Evolutionary conservation across 441 rosid genomes (phyloP).

Genomic region (Raphanus hybrid): DNA sequence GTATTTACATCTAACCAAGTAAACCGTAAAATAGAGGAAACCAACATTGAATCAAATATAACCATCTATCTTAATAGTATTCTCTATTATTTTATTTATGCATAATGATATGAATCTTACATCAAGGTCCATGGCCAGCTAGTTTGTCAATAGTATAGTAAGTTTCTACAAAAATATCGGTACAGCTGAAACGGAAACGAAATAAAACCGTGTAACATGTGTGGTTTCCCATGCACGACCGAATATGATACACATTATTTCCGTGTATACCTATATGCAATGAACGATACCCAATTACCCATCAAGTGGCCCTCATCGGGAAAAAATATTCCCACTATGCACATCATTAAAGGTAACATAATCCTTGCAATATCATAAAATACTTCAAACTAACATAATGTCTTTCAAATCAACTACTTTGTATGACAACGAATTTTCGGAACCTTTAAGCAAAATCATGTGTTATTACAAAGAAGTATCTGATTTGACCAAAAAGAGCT

Average conservation of each 20-base stretch:
- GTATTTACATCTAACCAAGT: too few relatives aligned
- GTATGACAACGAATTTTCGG: conserved; percentile 7
- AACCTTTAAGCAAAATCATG: conserved; percentile 8
- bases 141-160: conserved; percentile 22
- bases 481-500: background rate
- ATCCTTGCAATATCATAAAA: conserved; percentile 18
- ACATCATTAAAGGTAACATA: conserved; percentile 13
- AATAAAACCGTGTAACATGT: conserved; percentile 38
- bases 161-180: conserved; percentile 10
- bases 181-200: conserved; percentile 2
- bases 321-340: conserved; percentile 15
- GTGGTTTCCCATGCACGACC: conserved; percentile 1
- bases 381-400: background rate
- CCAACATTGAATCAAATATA: too few relatives aligned
- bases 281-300: conserved; percentile 11
- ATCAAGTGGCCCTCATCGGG: conserved; percentile 20
- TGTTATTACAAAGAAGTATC: conserved; percentile 1
- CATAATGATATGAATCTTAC: conserved; percentile 26
- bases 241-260: background rate
- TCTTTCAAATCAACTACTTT: background rate
- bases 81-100: background rate
- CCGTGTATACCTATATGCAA: conserved; percentile 11
- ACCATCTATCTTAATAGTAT: too few relatives aligned
- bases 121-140: conserved; percentile 28
- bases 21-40: too few relatives aligned